These are phyloP conservation scores for Colletotrichum plurivorum DNA, from an alignment of 2,329 filamentous ascomycete species.

Conservation along the genomic window DNA sequence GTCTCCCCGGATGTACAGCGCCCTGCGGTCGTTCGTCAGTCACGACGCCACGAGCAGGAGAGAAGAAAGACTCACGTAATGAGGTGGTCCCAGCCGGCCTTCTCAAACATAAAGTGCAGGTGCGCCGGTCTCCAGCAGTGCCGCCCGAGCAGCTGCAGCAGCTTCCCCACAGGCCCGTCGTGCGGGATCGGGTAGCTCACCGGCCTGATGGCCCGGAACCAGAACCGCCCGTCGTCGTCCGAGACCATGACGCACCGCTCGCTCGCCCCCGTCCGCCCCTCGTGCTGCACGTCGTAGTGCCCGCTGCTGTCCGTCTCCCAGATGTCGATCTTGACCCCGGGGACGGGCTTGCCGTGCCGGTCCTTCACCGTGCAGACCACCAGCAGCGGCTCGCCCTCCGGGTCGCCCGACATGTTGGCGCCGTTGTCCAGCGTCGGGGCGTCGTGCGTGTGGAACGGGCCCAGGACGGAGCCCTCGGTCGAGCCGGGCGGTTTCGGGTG, in stretches of 20 bases:
- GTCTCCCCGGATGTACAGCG: conserved; percentile 82
- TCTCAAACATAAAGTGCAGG: conserved; percentile 92
- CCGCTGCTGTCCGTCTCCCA: conserved; percentile 85
- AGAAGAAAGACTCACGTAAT: conserved; percentile 77
- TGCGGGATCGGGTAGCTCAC: conserved; percentile 89
- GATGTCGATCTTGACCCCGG: conserved; percentile 78
- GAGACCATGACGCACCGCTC: conserved; percentile 66
- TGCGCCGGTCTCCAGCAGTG: conserved; percentile 85
- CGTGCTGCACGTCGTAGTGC: conserved; percentile 82
- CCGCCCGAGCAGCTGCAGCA: conserved; percentile 76
- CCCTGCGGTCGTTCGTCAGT: conserved; percentile 59
- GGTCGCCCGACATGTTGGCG: conserved; percentile 72
- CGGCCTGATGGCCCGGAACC: conserved; percentile 87
- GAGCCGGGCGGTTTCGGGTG: conserved; percentile 78
- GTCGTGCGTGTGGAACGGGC: conserved; percentile 85
- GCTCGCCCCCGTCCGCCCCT: conserved; percentile 61
- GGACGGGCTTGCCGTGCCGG: conserved; percentile 70
- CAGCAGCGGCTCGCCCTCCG: conserved; percentile 75
- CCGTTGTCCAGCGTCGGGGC: conserved; percentile 69
- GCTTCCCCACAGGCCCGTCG: conserved; percentile 85
- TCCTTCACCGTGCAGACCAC: conserved; percentile 78
- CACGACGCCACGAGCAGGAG: neutral
- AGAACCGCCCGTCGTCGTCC: conserved; percentile 66
- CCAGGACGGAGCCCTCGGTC: conserved; percentile 84
- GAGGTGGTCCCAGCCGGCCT: conserved; percentile 82